Conservation (phyloP, 345 rosid genomes). For the Physaria fendleri region DNA sequence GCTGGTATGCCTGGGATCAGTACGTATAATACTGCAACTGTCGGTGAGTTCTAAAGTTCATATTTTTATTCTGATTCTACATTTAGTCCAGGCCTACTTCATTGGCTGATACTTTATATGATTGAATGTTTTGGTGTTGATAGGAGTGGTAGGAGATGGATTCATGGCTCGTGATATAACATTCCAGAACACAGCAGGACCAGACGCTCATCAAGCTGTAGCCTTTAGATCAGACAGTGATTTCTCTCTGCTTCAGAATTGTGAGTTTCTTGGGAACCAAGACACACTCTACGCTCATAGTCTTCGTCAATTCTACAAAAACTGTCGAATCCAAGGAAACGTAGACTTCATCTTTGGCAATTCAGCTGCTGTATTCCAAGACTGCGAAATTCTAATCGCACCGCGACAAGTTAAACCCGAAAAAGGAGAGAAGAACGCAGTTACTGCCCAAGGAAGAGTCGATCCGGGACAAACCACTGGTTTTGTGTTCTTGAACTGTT, state of each 20-base stretch:
- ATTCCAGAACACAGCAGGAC: constrained; percentile 75
- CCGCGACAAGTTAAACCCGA: constrained; percentile 67
- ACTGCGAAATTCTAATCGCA: constrained; percentile 51
- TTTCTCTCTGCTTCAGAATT: constrained; percentile 59
- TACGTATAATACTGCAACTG: constrained; percentile 71
- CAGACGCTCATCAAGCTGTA: constrained; percentile 83
- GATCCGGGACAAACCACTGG: constrained; percentile 83
- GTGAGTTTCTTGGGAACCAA: constrained; percentile 87
- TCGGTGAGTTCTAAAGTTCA: constrained; percentile 46
- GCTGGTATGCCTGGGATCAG: constrained; percentile 53
- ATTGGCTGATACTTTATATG: too few relatives aligned
- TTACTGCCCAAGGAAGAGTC: constrained; percentile 84
- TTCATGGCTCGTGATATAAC: constrained; percentile 91
- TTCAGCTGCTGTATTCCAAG: constrained; percentile 71
- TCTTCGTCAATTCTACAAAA: constrained; percentile 82
- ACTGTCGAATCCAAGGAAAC: constrained; percentile 75
- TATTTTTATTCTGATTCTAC: too few relatives aligned
- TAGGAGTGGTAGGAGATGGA: constrained; percentile 90
- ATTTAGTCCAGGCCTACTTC: too few relatives aligned
- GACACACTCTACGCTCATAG: constrained; percentile 85
- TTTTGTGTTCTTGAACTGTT: constrained; percentile 63
- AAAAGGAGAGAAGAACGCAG: constrained; percentile 64
- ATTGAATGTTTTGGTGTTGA: neutral
- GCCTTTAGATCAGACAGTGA: constrained; percentile 92
- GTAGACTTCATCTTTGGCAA: constrained; percentile 94